Evolutionary conservation across 2,329 filamentous ascomycete genomes (phyloP), one percentile per base, ranked within the genome.

Genomic region (Aspergillus viridinutans): DNA sequence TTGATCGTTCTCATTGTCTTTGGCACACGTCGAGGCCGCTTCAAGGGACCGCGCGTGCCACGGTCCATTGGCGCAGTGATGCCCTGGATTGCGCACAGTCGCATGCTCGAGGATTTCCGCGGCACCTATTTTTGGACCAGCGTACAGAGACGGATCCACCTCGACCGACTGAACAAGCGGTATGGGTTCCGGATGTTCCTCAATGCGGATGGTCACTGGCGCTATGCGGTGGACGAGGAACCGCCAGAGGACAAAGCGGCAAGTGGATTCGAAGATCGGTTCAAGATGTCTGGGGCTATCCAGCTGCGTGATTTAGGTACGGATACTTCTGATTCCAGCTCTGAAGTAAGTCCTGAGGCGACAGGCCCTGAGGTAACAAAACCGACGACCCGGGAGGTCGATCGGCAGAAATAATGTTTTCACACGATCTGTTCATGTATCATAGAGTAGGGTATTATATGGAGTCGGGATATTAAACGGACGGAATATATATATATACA

Each of bases 211-310:
- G 62, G 62, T 10, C 65, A 66, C 21, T 71, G 62, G 67, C 64
- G 70, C 32, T 72, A 66, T 52, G 69, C 69, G 5, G 69, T 72
- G 0, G 70, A 72, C 14, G 67, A 72, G 55, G 70, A 72, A 42
- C 58, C 66, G 0, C 20, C 28, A 2, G 47, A n/a, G 10, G 32
- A 55, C 9, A 47, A 47, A 25, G 23, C 26, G 9, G 42, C 52
- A 4, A 58, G 58, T 4, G 60, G 45, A 8, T 50, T 29, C 1
- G 40, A 49, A 10, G 56, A 57, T 40, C n/a, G 38, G 26, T 29
- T 25, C 14, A 26, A 38, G 17, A 55, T 50, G 48, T 42, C 35
- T n/a, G 53, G 53, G n/a, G 53, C 21, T 20, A 50, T 55, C 48
- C 53, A 55, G 53, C 53, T 55, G 12, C 47, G 48, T 12, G 53